Evolutionary conservation across 1,139 yeast species (phyloP).

Genomic region (Sugiyamaella castrensis): DNA sequence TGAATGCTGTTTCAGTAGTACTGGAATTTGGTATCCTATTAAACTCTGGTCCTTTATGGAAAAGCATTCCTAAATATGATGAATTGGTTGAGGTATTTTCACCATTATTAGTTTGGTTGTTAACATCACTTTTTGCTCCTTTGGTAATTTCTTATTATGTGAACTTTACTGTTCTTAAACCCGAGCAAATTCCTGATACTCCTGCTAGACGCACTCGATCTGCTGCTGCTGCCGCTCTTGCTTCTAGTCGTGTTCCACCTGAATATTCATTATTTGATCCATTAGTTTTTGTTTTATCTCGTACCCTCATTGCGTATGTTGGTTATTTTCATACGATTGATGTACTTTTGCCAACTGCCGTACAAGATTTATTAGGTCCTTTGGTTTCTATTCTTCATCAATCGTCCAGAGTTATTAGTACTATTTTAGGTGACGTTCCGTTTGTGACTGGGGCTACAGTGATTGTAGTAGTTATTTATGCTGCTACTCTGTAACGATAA

Average conservation of each 20-base stretch:
- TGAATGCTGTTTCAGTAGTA: constrained; percentile 19
- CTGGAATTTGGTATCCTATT: constrained; percentile 23
- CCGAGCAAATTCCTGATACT: constrained; percentile 5
- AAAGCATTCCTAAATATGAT: constrained; percentile 2
- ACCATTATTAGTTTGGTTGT: constrained; percentile 36
- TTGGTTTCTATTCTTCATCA: constrained; percentile 1
- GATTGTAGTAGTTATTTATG: constrained; percentile 37
- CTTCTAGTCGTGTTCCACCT: constrained; percentile 9
- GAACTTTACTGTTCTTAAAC: constrained; percentile 28
- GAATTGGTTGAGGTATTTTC: constrained; percentile 30
- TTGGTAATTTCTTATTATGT: constrained; percentile 34
- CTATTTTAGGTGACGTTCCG: constrained; percentile 36
- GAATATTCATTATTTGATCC: constrained; percentile 46
- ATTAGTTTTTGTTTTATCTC: constrained; percentile 52
- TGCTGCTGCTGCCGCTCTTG: constrained; percentile 15
- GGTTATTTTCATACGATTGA: constrained; percentile 31
- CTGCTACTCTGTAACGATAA: constrained; percentile 29
- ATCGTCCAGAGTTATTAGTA: background rate
- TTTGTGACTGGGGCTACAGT: constrained; percentile 33
- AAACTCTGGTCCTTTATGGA: constrained; percentile 7
- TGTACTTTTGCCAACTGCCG: constrained; percentile 16
- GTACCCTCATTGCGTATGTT: constrained; percentile 47
- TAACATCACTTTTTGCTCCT: constrained; percentile 41
- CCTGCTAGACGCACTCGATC: constrained; percentile 34
- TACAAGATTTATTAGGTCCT: background rate